Evolutionary conservation across 2,329 filamentous ascomycete species (phyloP).

Genomic region (Thermothelomyces thermophilus): DNA sequence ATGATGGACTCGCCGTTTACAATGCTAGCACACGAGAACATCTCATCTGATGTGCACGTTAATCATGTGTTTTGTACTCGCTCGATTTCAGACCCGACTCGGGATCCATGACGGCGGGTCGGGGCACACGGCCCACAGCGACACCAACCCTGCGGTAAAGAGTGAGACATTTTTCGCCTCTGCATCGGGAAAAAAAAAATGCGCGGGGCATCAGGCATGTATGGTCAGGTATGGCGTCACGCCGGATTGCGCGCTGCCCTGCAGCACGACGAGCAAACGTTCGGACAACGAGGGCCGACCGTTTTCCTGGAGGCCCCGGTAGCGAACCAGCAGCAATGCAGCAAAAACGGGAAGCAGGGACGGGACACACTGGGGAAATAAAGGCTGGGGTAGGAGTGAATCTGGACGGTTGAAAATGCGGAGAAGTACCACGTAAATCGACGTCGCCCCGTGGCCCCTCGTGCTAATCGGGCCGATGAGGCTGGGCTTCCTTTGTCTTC

Average conservation of each 20-base stretch:
- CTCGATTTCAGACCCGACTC: background rate
- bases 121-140: background rate
- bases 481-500: conserved; percentile 13
- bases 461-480: conserved; percentile 28
- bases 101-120: conserved; percentile 5
- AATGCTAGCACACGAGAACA: no score
- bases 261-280: background rate
- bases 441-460: conserved; percentile 19
- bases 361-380: conserved; percentile 10
- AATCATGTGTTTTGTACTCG: no score
- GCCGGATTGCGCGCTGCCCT: background rate
- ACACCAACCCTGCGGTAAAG: conserved; percentile 1
- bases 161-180: conserved; percentile 1
- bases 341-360: conserved; percentile 7
- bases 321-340: background rate
- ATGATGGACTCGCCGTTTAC: no score
- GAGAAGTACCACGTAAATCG: conserved; percentile 20
- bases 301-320: background rate
- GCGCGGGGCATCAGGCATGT: background rate
- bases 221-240: background rate
- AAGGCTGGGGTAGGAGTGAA: conserved; percentile 8
- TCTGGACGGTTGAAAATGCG: conserved; percentile 23
- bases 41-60: no score
- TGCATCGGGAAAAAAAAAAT: background rate
- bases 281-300: background rate